Percentiles rank a stretch among this genome's conserved stretches.
Conservation (phyloP, 2,329 filamentous ascomycete species). For the Colletotrichum cereale region DNA sequence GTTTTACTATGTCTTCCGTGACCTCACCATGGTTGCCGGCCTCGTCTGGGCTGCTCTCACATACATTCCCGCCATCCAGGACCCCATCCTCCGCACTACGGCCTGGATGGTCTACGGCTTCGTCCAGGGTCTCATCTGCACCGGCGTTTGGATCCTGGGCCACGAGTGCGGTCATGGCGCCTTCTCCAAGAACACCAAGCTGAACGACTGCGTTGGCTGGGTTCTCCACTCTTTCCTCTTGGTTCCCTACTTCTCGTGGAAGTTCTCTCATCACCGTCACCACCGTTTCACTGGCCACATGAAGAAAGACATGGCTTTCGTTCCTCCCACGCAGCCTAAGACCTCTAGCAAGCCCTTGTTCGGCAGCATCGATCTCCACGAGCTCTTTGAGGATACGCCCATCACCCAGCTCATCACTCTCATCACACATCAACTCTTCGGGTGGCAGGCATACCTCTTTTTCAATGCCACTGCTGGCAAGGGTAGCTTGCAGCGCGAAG, state of each 20-base stretch:
- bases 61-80: slow-evolving; percentile 65
- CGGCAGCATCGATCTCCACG: slow-evolving; percentile 58
- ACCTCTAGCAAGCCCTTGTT: slow-evolving; percentile 50
- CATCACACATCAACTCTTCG: slow-evolving; percentile 72
- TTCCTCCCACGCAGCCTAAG: slow-evolving; percentile 62
- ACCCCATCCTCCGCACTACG: slow-evolving; percentile 55
- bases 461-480: slow-evolving; percentile 67
- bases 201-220: slow-evolving; percentile 75
- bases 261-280: slow-evolving; percentile 77
- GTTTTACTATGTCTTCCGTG: slow-evolving; percentile 68
- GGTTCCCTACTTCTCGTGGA: slow-evolving; percentile 81
- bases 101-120: slow-evolving; percentile 73
- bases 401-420: slow-evolving; percentile 66
- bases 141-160: slow-evolving; percentile 77
- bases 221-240: slow-evolving; percentile 74
- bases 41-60: slow-evolving; percentile 65
- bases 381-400: slow-evolving; percentile 74
- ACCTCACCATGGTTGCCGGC: slow-evolving; percentile 61
- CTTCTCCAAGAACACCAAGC: slow-evolving; percentile 66
- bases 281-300: slow-evolving; percentile 78
- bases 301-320: slow-evolving; percentile 75
- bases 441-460: slow-evolving; percentile 74
- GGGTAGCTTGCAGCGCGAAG: slow-evolving; percentile 61
- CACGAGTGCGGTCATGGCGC: slow-evolving; percentile 80
- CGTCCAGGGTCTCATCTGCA: slow-evolving; percentile 74